Evolutionary conservation across 2,329 filamentous ascomycete genomes (phyloP).

Genomic region (Hypoxylon sp.): DNA sequence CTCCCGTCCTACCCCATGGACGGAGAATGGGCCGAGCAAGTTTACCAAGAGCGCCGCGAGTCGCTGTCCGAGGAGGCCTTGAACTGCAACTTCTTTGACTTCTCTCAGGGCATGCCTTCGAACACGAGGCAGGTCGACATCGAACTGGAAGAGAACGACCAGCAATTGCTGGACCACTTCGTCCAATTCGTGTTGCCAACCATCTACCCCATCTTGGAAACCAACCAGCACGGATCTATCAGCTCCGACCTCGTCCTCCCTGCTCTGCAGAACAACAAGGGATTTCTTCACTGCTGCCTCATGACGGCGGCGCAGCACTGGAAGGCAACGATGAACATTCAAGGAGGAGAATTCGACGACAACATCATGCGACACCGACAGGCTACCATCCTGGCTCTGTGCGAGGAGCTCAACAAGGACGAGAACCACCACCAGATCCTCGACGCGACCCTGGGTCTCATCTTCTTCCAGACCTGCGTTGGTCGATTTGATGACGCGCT

Average conservation of each 20-base stretch:
- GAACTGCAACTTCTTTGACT: slow-evolving; percentile 85
- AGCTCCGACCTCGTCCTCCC: slow-evolving; percentile 84
- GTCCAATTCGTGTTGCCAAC: slow-evolving; percentile 85
- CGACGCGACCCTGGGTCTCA: slow-evolving; percentile 91
- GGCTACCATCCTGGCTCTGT: slow-evolving; percentile 85
- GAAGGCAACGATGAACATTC: slow-evolving; percentile 75
- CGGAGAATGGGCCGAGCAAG: slow-evolving; percentile 76
- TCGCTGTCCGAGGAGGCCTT: slow-evolving; percentile 71
- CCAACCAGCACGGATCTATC: slow-evolving; percentile 84
- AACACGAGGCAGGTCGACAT: slow-evolving; percentile 74
- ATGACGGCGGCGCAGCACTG: slow-evolving; percentile 92
- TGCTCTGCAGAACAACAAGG: slow-evolving; percentile 88
- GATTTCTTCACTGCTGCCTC: slow-evolving; percentile 93
- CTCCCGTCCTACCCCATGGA: slow-evolving; percentile 67
- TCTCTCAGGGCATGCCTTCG: slow-evolving; percentile 71
- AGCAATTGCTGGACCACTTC: slow-evolving; percentile 88
- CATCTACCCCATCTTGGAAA: slow-evolving; percentile 91
- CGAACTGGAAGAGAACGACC: slow-evolving; percentile 87
- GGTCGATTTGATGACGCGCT: slow-evolving; percentile 84
- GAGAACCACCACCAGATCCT: slow-evolving; percentile 87
- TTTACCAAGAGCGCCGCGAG: slow-evolving; percentile 72
- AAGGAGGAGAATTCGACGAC: slow-evolving; percentile 78
- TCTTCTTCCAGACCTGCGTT: slow-evolving; percentile 94
- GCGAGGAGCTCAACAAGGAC: slow-evolving; percentile 80
- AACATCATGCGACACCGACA: slow-evolving; percentile 94